Evolutionary conservation across 2,329 filamentous ascomycete genomes (phyloP).

Genomic region (Curvularia sp.): DNA sequence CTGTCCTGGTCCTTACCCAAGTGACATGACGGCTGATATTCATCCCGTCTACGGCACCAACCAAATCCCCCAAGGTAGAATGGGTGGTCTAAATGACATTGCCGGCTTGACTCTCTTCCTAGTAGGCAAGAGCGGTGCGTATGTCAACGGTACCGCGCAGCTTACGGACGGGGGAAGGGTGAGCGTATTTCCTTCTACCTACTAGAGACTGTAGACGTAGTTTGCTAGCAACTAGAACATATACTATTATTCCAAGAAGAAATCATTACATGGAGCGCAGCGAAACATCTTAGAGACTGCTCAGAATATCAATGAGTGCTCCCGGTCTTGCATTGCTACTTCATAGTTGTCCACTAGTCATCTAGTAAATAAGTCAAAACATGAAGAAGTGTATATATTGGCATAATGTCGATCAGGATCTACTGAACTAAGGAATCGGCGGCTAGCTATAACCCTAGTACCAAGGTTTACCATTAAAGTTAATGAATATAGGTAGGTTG

Average conservation of each 20-base stretch:
- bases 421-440: too few species aligned
- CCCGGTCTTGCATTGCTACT: too few species aligned
- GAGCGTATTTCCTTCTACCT: constrained; percentile 44
- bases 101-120: constrained; percentile 60
- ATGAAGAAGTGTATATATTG: too few species aligned
- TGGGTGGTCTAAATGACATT: constrained; percentile 56
- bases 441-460: too few species aligned
- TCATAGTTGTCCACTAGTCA: too few species aligned
- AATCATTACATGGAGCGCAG: not conserved
- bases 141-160: constrained; percentile 62
- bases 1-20: constrained; percentile 54
- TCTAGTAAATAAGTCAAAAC: too few species aligned
- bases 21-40: constrained; percentile 52
- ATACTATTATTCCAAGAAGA: not conserved
- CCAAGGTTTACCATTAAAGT: too few species aligned
- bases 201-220: constrained; percentile 24
- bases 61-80: constrained; percentile 50
- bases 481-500: too few species aligned
- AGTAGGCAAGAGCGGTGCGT: constrained; percentile 59
- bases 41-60: constrained; percentile 41
- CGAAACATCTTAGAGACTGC: not conserved
- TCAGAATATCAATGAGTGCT: too few species aligned
- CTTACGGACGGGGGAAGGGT: constrained; percentile 57
- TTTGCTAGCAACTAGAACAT: not conserved
- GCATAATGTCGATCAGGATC: too few species aligned